Conservation (phyloP, 2,329 filamentous ascomycete genomes). For the Polychaeton citri region DNA sequence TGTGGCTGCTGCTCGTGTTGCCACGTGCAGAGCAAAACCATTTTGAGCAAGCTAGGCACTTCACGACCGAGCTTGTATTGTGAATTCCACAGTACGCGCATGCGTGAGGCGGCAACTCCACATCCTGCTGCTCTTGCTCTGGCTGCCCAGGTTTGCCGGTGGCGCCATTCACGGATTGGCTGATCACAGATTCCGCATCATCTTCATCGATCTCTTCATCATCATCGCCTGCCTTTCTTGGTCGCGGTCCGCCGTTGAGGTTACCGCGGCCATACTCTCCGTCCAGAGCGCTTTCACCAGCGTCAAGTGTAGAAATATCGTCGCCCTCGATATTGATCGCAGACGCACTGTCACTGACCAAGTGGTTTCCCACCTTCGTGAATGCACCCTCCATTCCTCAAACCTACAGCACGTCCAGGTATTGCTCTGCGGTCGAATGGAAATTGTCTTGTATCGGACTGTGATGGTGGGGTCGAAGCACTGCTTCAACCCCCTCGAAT, state of each 20-base stretch:
- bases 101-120: conserved; percentile 79
- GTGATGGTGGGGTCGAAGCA: background rate
- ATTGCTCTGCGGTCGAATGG: too few species aligned
- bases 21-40: conserved; percentile 98
- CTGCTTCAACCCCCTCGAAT: background rate
- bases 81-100: conserved; percentile 98
- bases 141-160: conserved; percentile 40
- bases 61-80: conserved; percentile 87
- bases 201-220: conserved; percentile 77
- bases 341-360: conserved; percentile 70
- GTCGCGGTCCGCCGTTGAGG: conserved; percentile 45
- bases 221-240: conserved; percentile 73
- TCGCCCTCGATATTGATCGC: conserved; percentile 71
- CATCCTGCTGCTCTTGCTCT: conserved; percentile 60
- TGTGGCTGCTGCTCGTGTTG: conserved; percentile 92
- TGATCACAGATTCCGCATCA: conserved; percentile 57
- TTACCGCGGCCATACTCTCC: conserved; percentile 43
- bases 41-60: conserved; percentile 88
- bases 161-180: conserved; percentile 64
- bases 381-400: conserved; percentile 79
- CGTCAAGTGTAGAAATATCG: conserved; percentile 37
- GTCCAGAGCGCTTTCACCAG: conserved; percentile 69
- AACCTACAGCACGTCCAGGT: too few species aligned
- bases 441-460: too few species aligned
- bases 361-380: conserved; percentile 74